Evolutionary conservation across 345 rosid genomes (phyloP).

Genomic region (Dipteronia dyeriana): DNA sequence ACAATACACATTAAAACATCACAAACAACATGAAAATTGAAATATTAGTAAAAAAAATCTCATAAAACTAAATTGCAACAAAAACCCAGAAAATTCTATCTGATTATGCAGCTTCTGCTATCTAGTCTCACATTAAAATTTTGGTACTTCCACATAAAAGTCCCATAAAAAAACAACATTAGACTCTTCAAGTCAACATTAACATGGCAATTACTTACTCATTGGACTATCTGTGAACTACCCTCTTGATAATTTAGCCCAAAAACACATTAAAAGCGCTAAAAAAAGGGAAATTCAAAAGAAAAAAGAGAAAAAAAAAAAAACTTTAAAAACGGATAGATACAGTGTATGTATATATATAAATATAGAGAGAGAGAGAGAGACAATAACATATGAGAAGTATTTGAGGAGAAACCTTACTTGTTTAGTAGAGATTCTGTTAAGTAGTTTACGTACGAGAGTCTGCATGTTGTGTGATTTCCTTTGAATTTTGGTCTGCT

Average conservation of each 20-base stretch:
- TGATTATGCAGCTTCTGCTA: not conserved
- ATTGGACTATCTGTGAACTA: not conserved
- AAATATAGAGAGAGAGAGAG: not conserved
- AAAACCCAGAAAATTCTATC: not conserved
- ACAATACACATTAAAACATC: constrained; percentile 9
- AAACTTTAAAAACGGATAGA: not conserved
- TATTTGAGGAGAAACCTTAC: constrained; percentile 23
- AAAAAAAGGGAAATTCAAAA: not conserved
- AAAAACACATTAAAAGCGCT: not conserved
- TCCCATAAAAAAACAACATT: not conserved
- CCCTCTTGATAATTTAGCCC: constrained; percentile 18
- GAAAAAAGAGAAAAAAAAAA: not conserved
- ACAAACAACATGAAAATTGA: constrained; percentile 1
- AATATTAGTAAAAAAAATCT: too few relatives aligned
- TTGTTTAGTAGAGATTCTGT: constrained; percentile 34
- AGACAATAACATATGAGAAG: not conserved
- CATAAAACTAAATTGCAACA: not conserved
- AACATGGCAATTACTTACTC: not conserved
- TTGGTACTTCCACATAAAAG: too few relatives aligned
- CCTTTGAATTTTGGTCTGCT: not conserved
- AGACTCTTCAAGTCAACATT: constrained; percentile 10
- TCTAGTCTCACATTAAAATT: not conserved
- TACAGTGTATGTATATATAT: not conserved
- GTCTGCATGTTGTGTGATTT: constrained; percentile 37
- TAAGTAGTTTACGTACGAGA: constrained; percentile 37